phyloP scores from a whole-genome alignment of 108 stramenopile species.

The Fistulifera pelliculosa region DNA sequence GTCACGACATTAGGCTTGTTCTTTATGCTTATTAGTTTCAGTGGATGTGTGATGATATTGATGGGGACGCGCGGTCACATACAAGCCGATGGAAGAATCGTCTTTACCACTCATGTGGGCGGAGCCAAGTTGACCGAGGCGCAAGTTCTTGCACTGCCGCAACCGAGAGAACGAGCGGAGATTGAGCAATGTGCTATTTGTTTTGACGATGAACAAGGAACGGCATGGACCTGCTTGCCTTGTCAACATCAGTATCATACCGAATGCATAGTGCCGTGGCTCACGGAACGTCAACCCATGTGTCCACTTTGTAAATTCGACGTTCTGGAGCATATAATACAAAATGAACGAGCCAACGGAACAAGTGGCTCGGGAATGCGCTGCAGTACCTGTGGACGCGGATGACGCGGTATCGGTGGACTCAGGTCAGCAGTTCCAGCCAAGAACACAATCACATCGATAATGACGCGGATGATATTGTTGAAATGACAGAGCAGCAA shows the following conservation, averaged over 20 bases:
- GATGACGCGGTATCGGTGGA: too few species aligned
- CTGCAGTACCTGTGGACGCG: too few species aligned
- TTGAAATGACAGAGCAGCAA: too few species aligned
- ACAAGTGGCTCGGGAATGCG: too few species aligned
- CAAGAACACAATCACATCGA: too few species aligned
- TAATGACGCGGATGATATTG: too few species aligned
- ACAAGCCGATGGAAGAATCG: background rate
- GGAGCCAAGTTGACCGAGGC: too few species aligned
- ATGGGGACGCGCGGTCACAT: background rate
- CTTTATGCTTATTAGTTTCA: conserved; percentile 4
- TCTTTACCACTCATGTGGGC: background rate
- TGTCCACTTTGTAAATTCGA: conserved; percentile 79
- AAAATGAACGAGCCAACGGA: too few species aligned
- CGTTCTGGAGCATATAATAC: conserved; percentile 20
- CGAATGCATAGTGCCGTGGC: conserved; percentile 87
- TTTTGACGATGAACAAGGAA: conserved; percentile 68
- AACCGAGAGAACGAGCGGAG: background rate
- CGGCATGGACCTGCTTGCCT: conserved; percentile 55
- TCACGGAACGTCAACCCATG: conserved; percentile 66
- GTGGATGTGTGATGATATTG: conserved; percentile 3
- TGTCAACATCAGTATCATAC: conserved; percentile 83
- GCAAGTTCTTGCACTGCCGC: too few species aligned
- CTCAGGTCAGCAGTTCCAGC: too few species aligned
- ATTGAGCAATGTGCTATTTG: conserved; percentile 70
- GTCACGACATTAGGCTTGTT: conserved; percentile 9